Conservation (phyloP, 306 rosid genomes). For the Comarum palustre region DNA sequence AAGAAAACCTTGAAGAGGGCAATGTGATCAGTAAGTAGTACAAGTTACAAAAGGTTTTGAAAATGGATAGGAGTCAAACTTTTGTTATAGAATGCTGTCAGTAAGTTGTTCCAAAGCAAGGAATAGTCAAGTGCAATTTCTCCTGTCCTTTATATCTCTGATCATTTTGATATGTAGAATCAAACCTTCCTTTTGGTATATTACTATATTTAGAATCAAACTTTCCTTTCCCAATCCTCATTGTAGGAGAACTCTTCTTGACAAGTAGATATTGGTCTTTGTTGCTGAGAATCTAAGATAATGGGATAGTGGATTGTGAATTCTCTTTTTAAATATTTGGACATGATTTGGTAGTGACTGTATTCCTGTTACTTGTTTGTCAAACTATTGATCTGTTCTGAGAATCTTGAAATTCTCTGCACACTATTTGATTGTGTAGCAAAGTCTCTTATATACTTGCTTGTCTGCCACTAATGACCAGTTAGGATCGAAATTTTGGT, state of each 20-base stretch:
- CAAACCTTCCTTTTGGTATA: conserved; percentile 2
- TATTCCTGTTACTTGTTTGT: not conserved
- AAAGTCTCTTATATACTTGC: not conserved
- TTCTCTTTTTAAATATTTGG: not conserved
- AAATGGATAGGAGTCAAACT: not conserved
- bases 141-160: not conserved
- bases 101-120: not conserved
- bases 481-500: not conserved
- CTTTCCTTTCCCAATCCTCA: not conserved
- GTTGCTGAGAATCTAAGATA: not conserved
- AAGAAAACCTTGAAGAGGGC: conserved; percentile 14
- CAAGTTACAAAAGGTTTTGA: not conserved
- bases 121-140: not conserved
- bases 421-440: not conserved
- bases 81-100: not conserved
- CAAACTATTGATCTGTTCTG: conserved; percentile 7
- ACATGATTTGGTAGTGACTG: not conserved
- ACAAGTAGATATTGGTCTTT: not conserved
- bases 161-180: not conserved
- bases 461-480: conserved; percentile 15
- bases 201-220: not conserved
- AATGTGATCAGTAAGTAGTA: conserved; percentile 19
- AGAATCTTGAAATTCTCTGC: not conserved
- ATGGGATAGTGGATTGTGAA: conserved; percentile 4
- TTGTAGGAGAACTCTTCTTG: not conserved